These are phyloP conservation scores for Aureobasidium mangrovei DNA, from an alignment of 2,329 filamentous ascomycete genomes.

Conservation along the genomic window DNA sequence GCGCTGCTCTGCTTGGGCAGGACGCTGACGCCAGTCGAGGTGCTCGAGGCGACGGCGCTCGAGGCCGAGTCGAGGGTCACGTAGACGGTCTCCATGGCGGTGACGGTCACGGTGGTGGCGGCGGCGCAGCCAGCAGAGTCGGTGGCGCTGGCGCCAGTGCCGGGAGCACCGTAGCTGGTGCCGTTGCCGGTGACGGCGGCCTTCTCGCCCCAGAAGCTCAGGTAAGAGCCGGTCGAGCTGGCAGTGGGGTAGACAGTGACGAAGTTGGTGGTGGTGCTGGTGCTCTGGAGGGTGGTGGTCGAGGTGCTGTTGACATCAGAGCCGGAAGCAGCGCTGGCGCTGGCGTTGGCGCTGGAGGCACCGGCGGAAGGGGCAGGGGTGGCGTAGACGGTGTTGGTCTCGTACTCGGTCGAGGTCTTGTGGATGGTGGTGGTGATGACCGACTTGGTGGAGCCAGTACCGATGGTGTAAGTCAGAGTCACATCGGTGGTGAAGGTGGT, in stretches of 20 bases:
- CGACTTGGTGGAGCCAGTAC: slow-evolving; percentile 24
- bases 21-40: slow-evolving; percentile 10
- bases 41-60: slow-evolving; percentile 7
- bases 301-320: background rate
- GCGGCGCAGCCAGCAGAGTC: slow-evolving; percentile 21
- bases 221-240: slow-evolving; percentile 4
- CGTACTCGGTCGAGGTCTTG: slow-evolving; percentile 27
- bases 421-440: slow-evolving; percentile 27
- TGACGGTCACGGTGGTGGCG: slow-evolving; percentile 26
- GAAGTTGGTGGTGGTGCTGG: slow-evolving; percentile 24
- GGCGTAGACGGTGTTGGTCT: slow-evolving; percentile 14
- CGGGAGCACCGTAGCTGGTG: slow-evolving; percentile 14
- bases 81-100: slow-evolving; percentile 25
- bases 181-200: slow-evolving; percentile 15
- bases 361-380: slow-evolving; percentile 2
- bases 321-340: background rate
- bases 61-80: slow-evolving; percentile 11
- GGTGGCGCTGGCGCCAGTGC: slow-evolving; percentile 15
- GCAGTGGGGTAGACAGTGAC: slow-evolving; percentile 14
- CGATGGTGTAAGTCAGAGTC: slow-evolving; percentile 29
- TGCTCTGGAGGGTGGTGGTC: slow-evolving; percentile 28
- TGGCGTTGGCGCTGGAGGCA: background rate
- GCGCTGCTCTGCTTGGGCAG: slow-evolving; percentile 15
- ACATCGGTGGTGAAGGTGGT: slow-evolving; percentile 23
- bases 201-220: slow-evolving; percentile 12